Base-by-base conservation (phyloP, 1,139 yeast species). In the Arxiozyma slooffiae region DNA sequence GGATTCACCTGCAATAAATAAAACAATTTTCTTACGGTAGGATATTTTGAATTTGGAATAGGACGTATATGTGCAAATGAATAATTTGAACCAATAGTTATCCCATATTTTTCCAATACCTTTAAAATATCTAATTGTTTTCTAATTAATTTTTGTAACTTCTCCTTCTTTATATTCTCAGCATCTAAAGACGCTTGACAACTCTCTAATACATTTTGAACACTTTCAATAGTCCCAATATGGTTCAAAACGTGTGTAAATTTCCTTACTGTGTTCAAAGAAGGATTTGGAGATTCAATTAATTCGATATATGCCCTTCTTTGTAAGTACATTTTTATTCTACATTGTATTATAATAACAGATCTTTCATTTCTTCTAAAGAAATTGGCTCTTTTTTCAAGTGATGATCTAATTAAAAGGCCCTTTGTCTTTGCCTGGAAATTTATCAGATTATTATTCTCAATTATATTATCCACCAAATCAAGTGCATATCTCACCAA, bases 1-100 rank as follows among this genome's bases (percentile, higher is more conserved):
- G 96, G 89, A 61, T 86, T 88, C 0, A 96, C 86, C 64, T 94
- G 98, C 41, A 94, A 68, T 44, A 90, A 71, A 60, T 84, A 92
- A 59, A 92, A 83, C 51, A 92, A 66, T 8, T 86, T 83, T 60
- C 85, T 96, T 66, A 85, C 86, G 1, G 80, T 49, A 6, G 61
- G 59, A 48, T 53, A 57, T 37, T 52, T 56, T n/a, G 56, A 51
- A 20, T 50, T 50, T 7, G 64, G 56, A 20, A 57, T 46, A n/a
- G n/a, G n/a, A 4, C 37, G 24, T 18, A 20, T 38, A 21, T 42
- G 34, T 16, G 18, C 34, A 20, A 23, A 40, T 7, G 38, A 8
- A 20, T 9, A 22, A 41, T 47, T 45, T 4, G 48, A 37, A 9
- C 55, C 54, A 18, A 45, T 48, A 30, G 48, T 54, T 14, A 63